phyloP scores from a whole-genome alignment of 2,329 filamentous ascomycete genomes.

The Myotisia sp. region DNA sequence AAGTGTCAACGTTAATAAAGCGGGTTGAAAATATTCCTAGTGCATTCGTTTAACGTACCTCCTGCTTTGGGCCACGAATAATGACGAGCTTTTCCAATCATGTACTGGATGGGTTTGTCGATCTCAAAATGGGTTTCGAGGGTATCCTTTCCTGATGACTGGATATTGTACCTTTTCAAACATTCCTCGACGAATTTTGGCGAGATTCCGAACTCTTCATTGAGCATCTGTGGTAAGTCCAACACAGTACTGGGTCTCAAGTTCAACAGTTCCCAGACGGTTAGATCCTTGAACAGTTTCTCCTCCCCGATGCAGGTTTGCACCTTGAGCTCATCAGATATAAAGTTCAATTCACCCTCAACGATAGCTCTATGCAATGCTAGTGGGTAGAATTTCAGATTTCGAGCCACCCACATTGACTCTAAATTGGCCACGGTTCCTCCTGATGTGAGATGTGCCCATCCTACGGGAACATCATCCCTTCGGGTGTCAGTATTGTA shows the following conservation, averaged over 20 bases:
- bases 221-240: constrained; percentile 28
- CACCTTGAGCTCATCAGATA: constrained; percentile 19
- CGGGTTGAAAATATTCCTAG: too few species aligned
- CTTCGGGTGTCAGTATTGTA: constrained; percentile 25
- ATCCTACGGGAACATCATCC: constrained; percentile 17
- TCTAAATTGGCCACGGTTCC: constrained; percentile 33
- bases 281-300: constrained; percentile 15
- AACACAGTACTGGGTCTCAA: constrained; percentile 28
- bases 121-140: background rate
- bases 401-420: constrained; percentile 35
- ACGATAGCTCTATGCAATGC: constrained; percentile 23
- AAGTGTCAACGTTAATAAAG: background rate
- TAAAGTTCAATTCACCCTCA: constrained; percentile 12
- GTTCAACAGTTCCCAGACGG: constrained; percentile 34
- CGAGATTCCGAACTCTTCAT: constrained; percentile 29
- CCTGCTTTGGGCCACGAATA: constrained; percentile 5
- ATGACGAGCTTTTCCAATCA: background rate
- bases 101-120: constrained; percentile 13
- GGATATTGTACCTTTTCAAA: background rate
- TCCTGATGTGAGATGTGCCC: constrained; percentile 36
- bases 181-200: constrained; percentile 21
- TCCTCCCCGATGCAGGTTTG: constrained; percentile 17
- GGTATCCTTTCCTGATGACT: background rate
- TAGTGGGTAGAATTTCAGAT: constrained; percentile 36
- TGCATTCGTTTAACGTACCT: too few species aligned